Percentiles rank a stretch among this genome's conserved stretches.
Conservation (phyloP, 495 filamentous ascomycete species). For the Podospora comata region DNA sequence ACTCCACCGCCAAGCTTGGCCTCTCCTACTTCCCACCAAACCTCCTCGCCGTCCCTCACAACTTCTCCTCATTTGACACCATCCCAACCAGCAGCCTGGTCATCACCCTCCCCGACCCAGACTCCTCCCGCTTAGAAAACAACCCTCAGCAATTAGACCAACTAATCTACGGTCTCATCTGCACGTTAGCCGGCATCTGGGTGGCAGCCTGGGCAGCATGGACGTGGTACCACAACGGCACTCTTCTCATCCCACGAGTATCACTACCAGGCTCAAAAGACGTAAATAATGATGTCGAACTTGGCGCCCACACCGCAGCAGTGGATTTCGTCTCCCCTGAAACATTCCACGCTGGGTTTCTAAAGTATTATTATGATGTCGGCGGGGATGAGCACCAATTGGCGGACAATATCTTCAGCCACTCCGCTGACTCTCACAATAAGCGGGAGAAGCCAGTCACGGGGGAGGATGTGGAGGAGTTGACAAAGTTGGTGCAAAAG, state of each 20-base stretch:
- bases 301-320: neutral
- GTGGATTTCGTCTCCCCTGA: neutral
- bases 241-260: neutral
- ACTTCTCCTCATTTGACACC: neutral
- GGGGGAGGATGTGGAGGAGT: neutral
- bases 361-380: neutral
- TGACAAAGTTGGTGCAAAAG: neutral
- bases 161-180: neutral
- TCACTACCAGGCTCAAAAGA: neutral
- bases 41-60: neutral
- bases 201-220: neutral
- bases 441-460: neutral
- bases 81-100: neutral
- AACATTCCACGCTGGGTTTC: neutral
- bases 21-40: conserved; percentile 2
- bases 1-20: neutral
- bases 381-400: neutral
- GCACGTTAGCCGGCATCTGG: neutral
- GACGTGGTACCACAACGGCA: neutral
- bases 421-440: neutral
- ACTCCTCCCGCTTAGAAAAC: neutral
- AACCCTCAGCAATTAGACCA: neutral
- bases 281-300: neutral
- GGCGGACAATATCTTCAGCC: neutral
- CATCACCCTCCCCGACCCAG: neutral